Evolutionary conservation across 352 stramenopile genomes (phyloP), one percentile per base, ranked within the genome.

Genomic region (Phytopythium chamaehyphon): DNA sequence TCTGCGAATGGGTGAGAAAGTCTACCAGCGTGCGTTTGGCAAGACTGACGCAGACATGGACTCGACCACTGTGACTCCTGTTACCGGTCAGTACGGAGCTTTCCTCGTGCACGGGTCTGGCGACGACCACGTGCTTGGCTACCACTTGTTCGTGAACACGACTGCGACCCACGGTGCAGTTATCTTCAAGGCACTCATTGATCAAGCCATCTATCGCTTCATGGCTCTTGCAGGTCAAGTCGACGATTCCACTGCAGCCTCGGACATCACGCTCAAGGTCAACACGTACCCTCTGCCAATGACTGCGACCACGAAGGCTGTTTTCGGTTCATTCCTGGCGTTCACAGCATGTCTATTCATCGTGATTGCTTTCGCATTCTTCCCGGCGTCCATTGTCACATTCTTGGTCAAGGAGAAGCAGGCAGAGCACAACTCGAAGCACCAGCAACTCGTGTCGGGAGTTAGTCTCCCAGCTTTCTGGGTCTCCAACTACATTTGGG

Each of bases 331-430:
- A 4, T 74, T 78, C 47, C 22, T 83, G 15, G 73, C 74, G 10
- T 82, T 98, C 44, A 71, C 93, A 8, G 83, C 88, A 14, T 76
- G 64, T 14, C 76, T 88, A 23, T 83, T 97, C 42, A 83, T 97
- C 45, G 74, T 95, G 9, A 84, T 98, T 31, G 88, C 90, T 0
- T 91, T 98, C 33, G 76, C 85, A 7, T 98, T 95, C 62, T 88
- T 98, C 31, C 87, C 90, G 4, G 90, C 86, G 2, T 91, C 83
- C 3, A 94, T 96, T 51, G 94, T 93, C 23, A 86, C 90, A 16
- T 98, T 98, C 57, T 70, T 99, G 24, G 96, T 99, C 33, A 88
- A 96, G 42, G 96, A 99, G 58, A 81, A 74, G 43, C 85, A 97
- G 48, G 74, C 88, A 0, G 69, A 71, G 19, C 62, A 75, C 60